Evolutionary conservation across 257 asterid species (phyloP).

Genomic region (Craterostigma plantagineum): DNA sequence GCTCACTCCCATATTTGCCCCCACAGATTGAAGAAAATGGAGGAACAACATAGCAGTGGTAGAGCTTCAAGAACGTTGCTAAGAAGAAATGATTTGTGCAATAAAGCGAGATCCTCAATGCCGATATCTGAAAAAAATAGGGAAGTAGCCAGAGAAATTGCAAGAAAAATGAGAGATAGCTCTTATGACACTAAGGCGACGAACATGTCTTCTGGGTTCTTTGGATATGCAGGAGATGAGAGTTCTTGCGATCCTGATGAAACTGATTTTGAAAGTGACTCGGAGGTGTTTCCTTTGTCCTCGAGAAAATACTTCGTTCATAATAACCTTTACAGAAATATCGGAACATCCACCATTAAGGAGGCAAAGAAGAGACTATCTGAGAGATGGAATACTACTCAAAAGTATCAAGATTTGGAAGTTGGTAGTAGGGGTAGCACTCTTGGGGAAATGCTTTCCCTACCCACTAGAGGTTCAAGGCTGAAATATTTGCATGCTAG

Average conservation of each 20-base stretch:
- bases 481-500: slow-evolving; percentile 16
- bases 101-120: slow-evolving; percentile 16
- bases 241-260: slow-evolving; percentile 59
- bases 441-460: slow-evolving; percentile 70
- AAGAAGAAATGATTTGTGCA: slow-evolving; percentile 21
- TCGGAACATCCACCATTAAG: slow-evolving; percentile 22
- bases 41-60: slow-evolving; percentile 15
- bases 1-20: slow-evolving; percentile 17
- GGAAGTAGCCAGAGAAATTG: slow-evolving; percentile 46
- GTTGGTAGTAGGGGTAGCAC: slow-evolving; percentile 38
- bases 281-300: slow-evolving; percentile 21
- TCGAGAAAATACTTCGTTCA: slow-evolving; percentile 30
- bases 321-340: slow-evolving; percentile 14
- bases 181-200: slow-evolving; percentile 24
- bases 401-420: slow-evolving; percentile 36
- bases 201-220: slow-evolving; percentile 19
- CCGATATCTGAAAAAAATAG: slow-evolving; percentile 31
- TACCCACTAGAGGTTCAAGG: slow-evolving; percentile 26
- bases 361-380: slow-evolving; percentile 73
- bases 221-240: slow-evolving; percentile 86
- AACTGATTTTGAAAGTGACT: slow-evolving; percentile 56
- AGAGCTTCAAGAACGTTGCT: slow-evolving; percentile 18
- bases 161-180: slow-evolving; percentile 44
- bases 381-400: slow-evolving; percentile 77
- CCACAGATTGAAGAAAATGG: slow-evolving; percentile 19